phyloP scores from a whole-genome alignment of 441 rosid genomes.

The Brassica balearica region DNA sequence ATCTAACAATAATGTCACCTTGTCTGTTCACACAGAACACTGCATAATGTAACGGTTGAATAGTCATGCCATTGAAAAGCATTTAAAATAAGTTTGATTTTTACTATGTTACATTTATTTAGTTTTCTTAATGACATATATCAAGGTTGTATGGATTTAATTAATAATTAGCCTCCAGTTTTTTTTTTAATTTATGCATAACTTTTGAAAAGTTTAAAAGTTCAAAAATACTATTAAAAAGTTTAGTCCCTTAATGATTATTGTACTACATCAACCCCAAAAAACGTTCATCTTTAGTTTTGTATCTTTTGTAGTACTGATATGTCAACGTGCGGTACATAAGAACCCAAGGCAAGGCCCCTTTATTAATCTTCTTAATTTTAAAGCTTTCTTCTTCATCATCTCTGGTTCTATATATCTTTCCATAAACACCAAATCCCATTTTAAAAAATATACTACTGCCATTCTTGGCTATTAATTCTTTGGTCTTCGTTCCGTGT shows the following conservation, averaged over 20 bases:
- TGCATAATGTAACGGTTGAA: conserved; percentile 26
- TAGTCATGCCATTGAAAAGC: conserved; percentile 16
- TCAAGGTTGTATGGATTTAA: conserved; percentile 3
- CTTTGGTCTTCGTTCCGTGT: conserved; percentile 36
- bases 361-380: conserved; percentile 3
- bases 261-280: conserved; percentile 38
- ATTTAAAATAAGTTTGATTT: conserved; percentile 9
- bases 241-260: conserved; percentile 30
- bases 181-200: background rate
- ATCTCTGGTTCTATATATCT: conserved; percentile 27
- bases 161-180: background rate
- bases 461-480: conserved; percentile 11
- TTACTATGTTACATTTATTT: background rate
- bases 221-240: background rate
- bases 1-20: background rate
- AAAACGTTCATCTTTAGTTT: background rate
- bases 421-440: conserved; percentile 7
- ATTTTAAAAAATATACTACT: background rate
- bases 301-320: conserved; percentile 35
- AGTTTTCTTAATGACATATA: conserved; percentile 11
- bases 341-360: conserved; percentile 10
- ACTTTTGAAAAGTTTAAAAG: background rate
- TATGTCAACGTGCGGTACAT: conserved; percentile 46
- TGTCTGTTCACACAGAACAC: conserved; percentile 7
- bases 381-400: conserved; percentile 28